Base-by-base conservation (phyloP, 352 stramenopile genomes). In the Pythium aristosporum region DNA sequence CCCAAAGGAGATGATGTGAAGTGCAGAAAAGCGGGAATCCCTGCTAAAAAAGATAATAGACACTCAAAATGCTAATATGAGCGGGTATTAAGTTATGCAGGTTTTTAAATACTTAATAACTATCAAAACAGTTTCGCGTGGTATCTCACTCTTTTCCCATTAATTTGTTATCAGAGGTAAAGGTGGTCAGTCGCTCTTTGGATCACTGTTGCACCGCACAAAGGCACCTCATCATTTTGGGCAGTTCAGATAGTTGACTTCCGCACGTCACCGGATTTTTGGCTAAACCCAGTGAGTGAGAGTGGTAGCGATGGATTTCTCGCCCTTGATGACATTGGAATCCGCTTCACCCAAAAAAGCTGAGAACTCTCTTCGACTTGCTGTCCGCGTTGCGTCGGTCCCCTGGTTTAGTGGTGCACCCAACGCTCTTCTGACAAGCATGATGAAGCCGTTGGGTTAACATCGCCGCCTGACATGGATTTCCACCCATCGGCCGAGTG, bases 1-100 rank as follows among this genome's bases (percentile, higher is more conserved):
- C 18, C 52, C n/a, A n/a, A 60, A 32, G 41, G 54, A 52, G 54
- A 61, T 61, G 54, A 51, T 42, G 54, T 50, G 42, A 48, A 51
- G 41, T 30, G 36, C 5, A 18, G 21, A 36, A 54, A 23, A 43
- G 30, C 25, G 50, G 53, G 23, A 25, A 60, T 51, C 20, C 53
- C 53, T 28, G 5, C 13, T 23, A 8, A 51, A 60, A 18, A 21
- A 2, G 37, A 48, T 37, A 28, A 15, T 11, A 42, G 23, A 4
- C 18, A 25, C 16, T 51, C 0, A 11, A 51, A 16, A 30, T 1
- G 5, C 18, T 23, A 20, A 13, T 55, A 32, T 55, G 23, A 16
- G 15, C 8, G 30, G 48, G 28, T 55, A 55, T 50, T 0, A 32
- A 32, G 25, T 32, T 25, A 55, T 55, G 42, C 48, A 42, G n/a